Base-by-base conservation (phyloP, 805 yeast species). In the Starmera caribaea region DNA sequence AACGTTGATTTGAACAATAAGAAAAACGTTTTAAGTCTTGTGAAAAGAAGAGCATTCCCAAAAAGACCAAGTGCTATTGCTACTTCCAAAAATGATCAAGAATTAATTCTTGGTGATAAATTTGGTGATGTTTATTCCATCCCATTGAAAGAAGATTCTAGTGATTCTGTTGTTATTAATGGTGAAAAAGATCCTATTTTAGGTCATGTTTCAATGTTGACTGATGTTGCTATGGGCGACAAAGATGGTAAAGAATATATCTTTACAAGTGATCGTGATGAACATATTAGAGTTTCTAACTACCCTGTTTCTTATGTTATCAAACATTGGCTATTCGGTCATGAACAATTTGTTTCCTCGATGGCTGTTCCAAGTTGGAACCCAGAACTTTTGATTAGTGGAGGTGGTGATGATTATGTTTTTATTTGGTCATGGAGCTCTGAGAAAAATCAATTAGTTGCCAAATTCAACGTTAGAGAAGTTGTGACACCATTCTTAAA, bases 201-300 rank as follows among this genome's bases (percentile, higher is more conserved):
- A 39, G 99, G 99, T 8, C 99, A 92, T 61, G 97, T 92, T 5
- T 89, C 97, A 3, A 87, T 92, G 96, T 71, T 92, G 44, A 83
- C 95, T n/a, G 87, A 79, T 45, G 71, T 89, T 3, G 53, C 69
- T 26, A 63, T 78, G 24, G 66, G 70, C 11, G 49, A 51, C 3
- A 56, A 61, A 34, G 59, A 66, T 8, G 72, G 68, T 8, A 71
- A 73, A 43, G 63, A 58, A 34, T 81, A 61, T 43, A 57, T 89
- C 13, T 68, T 90, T 40, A 79, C 95, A 2, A 78, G 89, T 31
- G 99, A 92, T 63, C 74, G 98, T 61, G 99, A 92, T 61, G 99
- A 92, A 61, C 99, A 94, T 59, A 82, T 92, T 45, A 74, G 94
- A 57, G 69, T 92, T 14, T 75, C 96, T 3, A 72, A 76, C 47